These are phyloP conservation scores for Dalbergia cultrata DNA, from an alignment of 306 rosid genomes.

Conservation along the genomic window DNA sequence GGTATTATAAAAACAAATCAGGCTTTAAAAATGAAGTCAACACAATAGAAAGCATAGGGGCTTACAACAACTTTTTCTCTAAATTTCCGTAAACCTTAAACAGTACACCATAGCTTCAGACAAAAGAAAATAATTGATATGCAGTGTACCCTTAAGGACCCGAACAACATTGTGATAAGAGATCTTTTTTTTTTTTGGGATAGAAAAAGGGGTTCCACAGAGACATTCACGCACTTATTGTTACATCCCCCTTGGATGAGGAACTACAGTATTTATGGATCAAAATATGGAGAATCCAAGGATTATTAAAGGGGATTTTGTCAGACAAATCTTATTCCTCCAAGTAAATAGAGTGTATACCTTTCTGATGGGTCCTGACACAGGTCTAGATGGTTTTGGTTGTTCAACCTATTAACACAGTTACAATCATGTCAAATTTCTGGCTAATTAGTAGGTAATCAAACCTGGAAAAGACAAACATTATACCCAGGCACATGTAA, in stretches of 20 bases:
- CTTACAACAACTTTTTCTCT: neutral
- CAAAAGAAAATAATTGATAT: neutral
- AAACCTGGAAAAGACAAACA: constrained; percentile 10
- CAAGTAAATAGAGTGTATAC: constrained; percentile 50
- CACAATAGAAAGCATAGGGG: neutral
- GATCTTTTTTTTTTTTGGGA: neutral
- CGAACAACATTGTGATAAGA: neutral
- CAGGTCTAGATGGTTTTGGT: constrained; percentile 68
- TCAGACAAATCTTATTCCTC: constrained; percentile 20
- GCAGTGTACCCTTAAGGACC: neutral
- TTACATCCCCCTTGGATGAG: neutral
- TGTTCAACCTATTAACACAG: constrained; percentile 68
- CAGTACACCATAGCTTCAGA: constrained; percentile 4
- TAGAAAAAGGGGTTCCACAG: neutral
- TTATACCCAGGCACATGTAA: constrained; percentile 25
- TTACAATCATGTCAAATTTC: constrained; percentile 39
- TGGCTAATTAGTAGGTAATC: constrained; percentile 11
- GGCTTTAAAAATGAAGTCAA: neutral
- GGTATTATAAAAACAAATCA: neutral
- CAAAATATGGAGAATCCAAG: constrained; percentile 1
- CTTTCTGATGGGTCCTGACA: constrained; percentile 87
- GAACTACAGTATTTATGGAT: constrained; percentile 8
- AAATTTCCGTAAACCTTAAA: constrained; percentile 9
- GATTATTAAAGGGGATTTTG: constrained; percentile 3
- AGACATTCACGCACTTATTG: constrained; percentile 30